Evolutionary conservation across 2,329 filamentous ascomycete genomes (phyloP).

Genomic region (Fusarium hainanense): DNA sequence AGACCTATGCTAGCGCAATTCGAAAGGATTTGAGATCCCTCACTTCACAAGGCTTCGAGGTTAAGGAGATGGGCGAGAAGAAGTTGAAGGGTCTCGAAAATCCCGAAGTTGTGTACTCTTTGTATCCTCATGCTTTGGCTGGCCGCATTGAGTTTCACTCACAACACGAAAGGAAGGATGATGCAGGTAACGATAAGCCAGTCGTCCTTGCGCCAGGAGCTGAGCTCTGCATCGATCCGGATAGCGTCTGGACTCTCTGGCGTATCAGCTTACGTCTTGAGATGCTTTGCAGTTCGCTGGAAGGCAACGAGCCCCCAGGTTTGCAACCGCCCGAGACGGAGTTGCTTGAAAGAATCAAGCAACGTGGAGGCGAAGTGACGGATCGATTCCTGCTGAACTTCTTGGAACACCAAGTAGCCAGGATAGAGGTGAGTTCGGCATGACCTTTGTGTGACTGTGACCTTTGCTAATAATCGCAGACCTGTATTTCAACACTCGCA

Average conservation of each 20-base stretch:
- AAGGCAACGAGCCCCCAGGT: constrained; percentile 70
- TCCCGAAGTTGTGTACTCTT: constrained; percentile 92
- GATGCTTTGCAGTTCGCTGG: constrained; percentile 91
- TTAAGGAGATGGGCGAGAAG: constrained; percentile 94
- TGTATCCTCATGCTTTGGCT: constrained; percentile 90
- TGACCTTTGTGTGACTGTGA: constrained; percentile 56
- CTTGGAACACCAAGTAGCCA: constrained; percentile 92
- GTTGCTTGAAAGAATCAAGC: constrained; percentile 75
- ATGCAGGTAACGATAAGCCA: constrained; percentile 63
- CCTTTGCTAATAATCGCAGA: constrained; percentile 61
- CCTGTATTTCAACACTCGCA: constrained; percentile 81
- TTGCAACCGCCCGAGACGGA: constrained; percentile 85
- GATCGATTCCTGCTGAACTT: constrained; percentile 90
- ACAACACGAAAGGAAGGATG: constrained; percentile 58
- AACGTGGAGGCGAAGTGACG: constrained; percentile 83
- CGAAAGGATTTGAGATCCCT: constrained; percentile 88
- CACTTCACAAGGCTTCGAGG: constrained; percentile 92
- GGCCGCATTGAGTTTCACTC: constrained; percentile 80
- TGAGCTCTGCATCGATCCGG: constrained; percentile 80
- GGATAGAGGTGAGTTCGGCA: constrained; percentile 92
- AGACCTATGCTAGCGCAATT: constrained; percentile 79
- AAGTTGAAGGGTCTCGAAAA: constrained; percentile 98
- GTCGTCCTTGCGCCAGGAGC: constrained; percentile 72
- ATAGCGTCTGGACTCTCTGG: constrained; percentile 91
- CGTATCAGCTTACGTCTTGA: constrained; percentile 88